These are phyloP conservation scores for Hymenoscyphus linearis DNA, from an alignment of 2,329 filamentous ascomycete genomes.

Conservation along the genomic window DNA sequence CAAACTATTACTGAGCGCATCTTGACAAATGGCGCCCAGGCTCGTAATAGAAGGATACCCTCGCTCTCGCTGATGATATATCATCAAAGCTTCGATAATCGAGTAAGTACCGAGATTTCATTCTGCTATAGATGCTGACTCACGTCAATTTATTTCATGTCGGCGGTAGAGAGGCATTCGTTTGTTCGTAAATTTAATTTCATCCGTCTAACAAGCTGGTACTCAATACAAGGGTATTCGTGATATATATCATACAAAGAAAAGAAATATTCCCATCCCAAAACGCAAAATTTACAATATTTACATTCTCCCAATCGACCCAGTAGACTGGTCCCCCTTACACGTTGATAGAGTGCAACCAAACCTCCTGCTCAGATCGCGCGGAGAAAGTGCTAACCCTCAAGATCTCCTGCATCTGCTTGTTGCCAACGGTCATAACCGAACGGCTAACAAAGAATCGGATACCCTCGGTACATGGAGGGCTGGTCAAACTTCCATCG, in stretches of 20 bases:
- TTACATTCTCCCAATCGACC: neutral
- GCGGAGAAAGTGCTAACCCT: slow-evolving; percentile 41
- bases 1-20: no score
- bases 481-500: slow-evolving; percentile 42
- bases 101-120: no score
- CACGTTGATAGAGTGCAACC: slow-evolving; percentile 34
- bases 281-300: neutral
- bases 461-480: slow-evolving; percentile 42
- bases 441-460: slow-evolving; percentile 41
- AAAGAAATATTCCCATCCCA: neutral
- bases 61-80: no score
- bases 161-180: no score
- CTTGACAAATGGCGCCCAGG: no score
- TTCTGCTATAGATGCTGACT: no score
- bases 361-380: slow-evolving; percentile 41
- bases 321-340: neutral
- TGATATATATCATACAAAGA: neutral
- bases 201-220: neutral
- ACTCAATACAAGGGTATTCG: neutral
- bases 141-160: no score
- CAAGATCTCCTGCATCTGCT: slow-evolving; percentile 44
- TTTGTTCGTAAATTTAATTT: neutral
- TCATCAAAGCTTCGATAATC: no score
- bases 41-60: no score
- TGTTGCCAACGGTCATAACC: slow-evolving; percentile 38